A percentile compares a stretch with the other conserved stretches of the same genome.
phyloP scores from a whole-genome alignment of 2,329 filamentous ascomycete genomes.

The Paramyrothecium roridum region DNA sequence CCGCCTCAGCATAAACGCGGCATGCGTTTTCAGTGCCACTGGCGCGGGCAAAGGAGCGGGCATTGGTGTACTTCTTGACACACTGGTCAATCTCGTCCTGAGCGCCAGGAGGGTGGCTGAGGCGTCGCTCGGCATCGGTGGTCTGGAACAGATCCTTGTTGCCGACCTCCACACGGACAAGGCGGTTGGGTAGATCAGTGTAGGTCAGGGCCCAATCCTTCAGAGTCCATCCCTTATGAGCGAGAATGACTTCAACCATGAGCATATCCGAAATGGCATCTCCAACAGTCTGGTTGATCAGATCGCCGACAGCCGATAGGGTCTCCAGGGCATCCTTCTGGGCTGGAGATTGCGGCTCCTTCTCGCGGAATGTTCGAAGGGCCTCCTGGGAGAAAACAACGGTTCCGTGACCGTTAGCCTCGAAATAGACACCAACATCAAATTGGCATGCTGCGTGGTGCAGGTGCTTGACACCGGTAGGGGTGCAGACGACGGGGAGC shows the following conservation, averaged over 20 bases:
- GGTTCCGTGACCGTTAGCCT: conserved; percentile 96
- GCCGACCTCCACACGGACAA: conserved; percentile 87
- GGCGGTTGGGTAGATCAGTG: conserved; percentile 87
- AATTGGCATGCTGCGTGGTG: conserved; percentile 96
- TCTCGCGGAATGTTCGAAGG: conserved; percentile 71
- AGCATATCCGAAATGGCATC: conserved; percentile 96
- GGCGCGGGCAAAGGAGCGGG: conserved; percentile 85
- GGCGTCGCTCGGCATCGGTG: conserved; percentile 85
- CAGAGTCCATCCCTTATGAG: conserved; percentile 88
- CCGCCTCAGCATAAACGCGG: conserved; percentile 92
- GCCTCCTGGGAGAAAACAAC: conserved; percentile 90
- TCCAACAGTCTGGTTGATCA: conserved; percentile 98
- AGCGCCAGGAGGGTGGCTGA: conserved; percentile 73
- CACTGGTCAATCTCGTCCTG: conserved; percentile 84
- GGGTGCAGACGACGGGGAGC: conserved; percentile 87
- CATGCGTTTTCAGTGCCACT: conserved; percentile 96
- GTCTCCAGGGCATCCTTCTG: conserved; percentile 87
- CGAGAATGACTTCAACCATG: conserved; percentile 91
- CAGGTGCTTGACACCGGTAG: conserved; percentile 94
- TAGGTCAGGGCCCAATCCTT: conserved; percentile 93
- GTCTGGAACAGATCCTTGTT: conserved; percentile 89
- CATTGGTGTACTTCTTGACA: conserved; percentile 87
- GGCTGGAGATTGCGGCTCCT: conserved; percentile 83
- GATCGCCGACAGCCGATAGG: conserved; percentile 76
- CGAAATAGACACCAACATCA: conserved; percentile 96